These are phyloP conservation scores for Aspergillus persii DNA, from an alignment of 2,329 filamentous ascomycete species.

Conservation along the genomic window DNA sequence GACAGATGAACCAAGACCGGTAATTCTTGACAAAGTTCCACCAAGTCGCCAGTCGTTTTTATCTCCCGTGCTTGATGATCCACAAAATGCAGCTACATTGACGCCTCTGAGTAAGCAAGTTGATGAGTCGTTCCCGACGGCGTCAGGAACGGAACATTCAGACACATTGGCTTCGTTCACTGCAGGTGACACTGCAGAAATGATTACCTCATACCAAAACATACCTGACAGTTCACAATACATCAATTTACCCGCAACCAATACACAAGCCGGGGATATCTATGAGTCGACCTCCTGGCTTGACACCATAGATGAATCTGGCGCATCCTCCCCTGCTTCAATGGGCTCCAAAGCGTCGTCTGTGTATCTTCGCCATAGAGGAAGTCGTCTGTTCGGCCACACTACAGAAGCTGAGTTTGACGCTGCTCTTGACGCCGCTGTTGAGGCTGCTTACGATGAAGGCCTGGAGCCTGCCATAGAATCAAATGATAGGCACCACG, in stretches of 20 bases:
- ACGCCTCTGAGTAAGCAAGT: constrained; percentile 40
- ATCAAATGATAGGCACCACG: constrained; percentile 27
- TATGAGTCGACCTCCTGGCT: constrained; percentile 89
- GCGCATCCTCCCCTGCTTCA: constrained; percentile 74
- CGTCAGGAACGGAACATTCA: constrained; percentile 6
- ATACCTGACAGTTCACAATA: constrained; percentile 5
- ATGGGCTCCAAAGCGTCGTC: constrained; percentile 77
- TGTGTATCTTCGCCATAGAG: constrained; percentile 64
- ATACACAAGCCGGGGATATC: constrained; percentile 47
- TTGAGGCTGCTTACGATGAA: constrained; percentile 94
- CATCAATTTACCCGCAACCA: constrained; percentile 19
- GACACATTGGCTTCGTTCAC: not conserved
- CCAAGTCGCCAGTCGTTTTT: constrained; percentile 40
- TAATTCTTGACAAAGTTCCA: constrained; percentile 32
- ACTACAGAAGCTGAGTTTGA: constrained; percentile 88
- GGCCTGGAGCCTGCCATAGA: constrained; percentile 68
- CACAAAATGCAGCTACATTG: constrained; percentile 15
- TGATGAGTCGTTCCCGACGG: constrained; percentile 24
- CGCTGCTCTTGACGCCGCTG: constrained; percentile 87
- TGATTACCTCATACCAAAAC: not conserved
- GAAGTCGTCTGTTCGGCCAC: constrained; percentile 66
- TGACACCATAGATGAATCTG: constrained; percentile 91
- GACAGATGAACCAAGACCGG: constrained; percentile 23
- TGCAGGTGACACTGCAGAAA: not conserved
- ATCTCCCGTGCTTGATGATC: constrained; percentile 32